These are phyloP conservation scores for Chimonanthus praecox DNA, from an alignment of 164 flowering plant genomes.

Conservation along the genomic window DNA sequence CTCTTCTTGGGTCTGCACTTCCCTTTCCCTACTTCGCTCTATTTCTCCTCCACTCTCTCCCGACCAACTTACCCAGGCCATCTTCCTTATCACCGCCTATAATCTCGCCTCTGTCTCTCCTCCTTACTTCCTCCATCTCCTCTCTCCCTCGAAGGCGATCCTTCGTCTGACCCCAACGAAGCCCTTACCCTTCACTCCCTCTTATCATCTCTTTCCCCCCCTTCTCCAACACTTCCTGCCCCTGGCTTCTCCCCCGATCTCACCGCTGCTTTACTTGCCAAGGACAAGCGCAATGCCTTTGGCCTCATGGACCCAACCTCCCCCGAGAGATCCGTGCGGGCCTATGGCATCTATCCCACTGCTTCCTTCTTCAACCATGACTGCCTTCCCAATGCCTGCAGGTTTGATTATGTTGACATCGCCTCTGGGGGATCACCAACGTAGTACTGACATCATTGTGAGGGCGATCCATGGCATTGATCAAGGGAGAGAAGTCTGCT, in stretches of 20 bases:
- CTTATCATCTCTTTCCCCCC: conserved; percentile 25
- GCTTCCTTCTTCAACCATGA: conserved; percentile 85
- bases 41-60: conserved; percentile 13
- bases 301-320: conserved; percentile 65
- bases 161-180: conserved; percentile 5
- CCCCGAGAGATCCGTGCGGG: conserved; percentile 50
- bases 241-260: conserved; percentile 33
- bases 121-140: conserved; percentile 41
- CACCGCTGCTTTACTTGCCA: conserved; percentile 53
- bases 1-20: conserved; percentile 49
- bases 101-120: conserved; percentile 53
- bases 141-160: conserved; percentile 63
- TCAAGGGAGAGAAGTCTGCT: conserved; percentile 71
- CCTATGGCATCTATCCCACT: conserved; percentile 68
- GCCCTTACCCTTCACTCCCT: conserved; percentile 37
- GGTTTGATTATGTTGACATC: conserved; percentile 75
- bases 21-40: conserved; percentile 31
- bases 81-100: conserved; percentile 66
- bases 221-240: not conserved
- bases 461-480: conserved; percentile 75
- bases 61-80: conserved; percentile 51
- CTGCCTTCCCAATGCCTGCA: conserved; percentile 88
- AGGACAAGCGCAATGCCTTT: conserved; percentile 72
- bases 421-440: conserved; percentile 4
- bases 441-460: conserved; percentile 54